Conservation (phyloP, 1,284 basidiomycete species). For the Leccinum laetum region DNA sequence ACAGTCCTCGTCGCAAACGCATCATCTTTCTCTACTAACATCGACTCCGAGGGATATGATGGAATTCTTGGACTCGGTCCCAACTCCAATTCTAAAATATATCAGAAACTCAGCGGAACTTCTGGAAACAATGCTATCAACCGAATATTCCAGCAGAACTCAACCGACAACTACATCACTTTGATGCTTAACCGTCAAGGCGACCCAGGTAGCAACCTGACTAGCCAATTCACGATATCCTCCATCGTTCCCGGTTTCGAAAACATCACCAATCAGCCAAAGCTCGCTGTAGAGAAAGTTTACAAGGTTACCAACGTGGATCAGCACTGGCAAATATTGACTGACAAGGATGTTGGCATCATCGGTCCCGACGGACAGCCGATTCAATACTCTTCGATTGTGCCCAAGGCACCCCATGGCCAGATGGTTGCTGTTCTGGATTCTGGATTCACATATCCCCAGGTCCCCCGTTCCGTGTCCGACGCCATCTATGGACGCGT, state of each 20-base stretch:
- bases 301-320: slow-evolving; percentile 43
- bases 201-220: slow-evolving; percentile 56
- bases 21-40: slow-evolving; percentile 64
- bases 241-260: slow-evolving; percentile 56
- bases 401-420: slow-evolving; percentile 59
- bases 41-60: slow-evolving; percentile 60
- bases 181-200: slow-evolving; percentile 63
- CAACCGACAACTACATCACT: slow-evolving; percentile 63
- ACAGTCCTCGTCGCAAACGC: slow-evolving; percentile 66
- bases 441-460: slow-evolving; percentile 68
- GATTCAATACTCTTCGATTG: slow-evolving; percentile 63
- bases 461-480: slow-evolving; percentile 71
- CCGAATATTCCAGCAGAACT: slow-evolving; percentile 59
- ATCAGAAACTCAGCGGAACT: slow-evolving; percentile 49
- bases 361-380: slow-evolving; percentile 71
- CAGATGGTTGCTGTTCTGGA: slow-evolving; percentile 74
- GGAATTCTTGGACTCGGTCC: slow-evolving; percentile 77
- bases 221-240: slow-evolving; percentile 47
- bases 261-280: slow-evolving; percentile 59
- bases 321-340: slow-evolving; percentile 78
- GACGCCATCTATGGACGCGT: slow-evolving; percentile 82
- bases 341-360: slow-evolving; percentile 58
- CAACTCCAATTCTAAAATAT: slow-evolving; percentile 66
- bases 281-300: slow-evolving; percentile 64
- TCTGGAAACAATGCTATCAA: slow-evolving; percentile 58